Conservation (phyloP, 2,329 filamentous ascomycete species). For the Blastomyces silverae region DNA sequence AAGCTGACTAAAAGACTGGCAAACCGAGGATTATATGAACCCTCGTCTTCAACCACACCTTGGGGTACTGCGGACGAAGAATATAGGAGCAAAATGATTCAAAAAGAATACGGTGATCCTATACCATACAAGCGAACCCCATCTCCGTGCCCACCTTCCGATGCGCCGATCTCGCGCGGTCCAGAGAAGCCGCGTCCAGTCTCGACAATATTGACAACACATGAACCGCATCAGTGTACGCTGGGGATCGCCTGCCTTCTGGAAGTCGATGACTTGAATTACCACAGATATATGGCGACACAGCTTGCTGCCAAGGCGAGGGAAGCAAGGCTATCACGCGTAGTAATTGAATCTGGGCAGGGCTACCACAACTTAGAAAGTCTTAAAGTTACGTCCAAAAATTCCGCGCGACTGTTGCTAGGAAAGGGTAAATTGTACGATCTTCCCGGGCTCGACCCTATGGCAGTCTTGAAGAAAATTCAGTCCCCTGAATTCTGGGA, state of each 20-base stretch:
- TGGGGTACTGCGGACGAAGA: not conserved
- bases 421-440: not conserved
- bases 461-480: not conserved
- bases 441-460: not conserved
- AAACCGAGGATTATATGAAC: not conserved
- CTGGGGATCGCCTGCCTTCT: slow-evolving; percentile 8
- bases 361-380: not conserved
- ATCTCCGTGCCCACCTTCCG: not conserved
- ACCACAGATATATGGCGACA: slow-evolving; percentile 12
- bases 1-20: not conserved
- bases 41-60: not conserved
- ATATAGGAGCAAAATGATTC: not conserved
- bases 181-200: not conserved
- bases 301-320: not conserved
- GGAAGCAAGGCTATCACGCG: not conserved
- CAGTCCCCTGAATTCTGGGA: not conserved
- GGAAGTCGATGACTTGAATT: slow-evolving; percentile 8
- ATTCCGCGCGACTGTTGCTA: not conserved
- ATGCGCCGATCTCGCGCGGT: not conserved
- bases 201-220: not conserved
- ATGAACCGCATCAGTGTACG: slow-evolving; percentile 1
- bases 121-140: not conserved
- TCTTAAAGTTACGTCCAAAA: not conserved
- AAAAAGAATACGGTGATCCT: not conserved
- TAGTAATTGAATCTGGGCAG: not conserved